These are phyloP conservation scores for Euphrasia arctica DNA, from an alignment of 305 asterid species.

Conservation along the genomic window DNA sequence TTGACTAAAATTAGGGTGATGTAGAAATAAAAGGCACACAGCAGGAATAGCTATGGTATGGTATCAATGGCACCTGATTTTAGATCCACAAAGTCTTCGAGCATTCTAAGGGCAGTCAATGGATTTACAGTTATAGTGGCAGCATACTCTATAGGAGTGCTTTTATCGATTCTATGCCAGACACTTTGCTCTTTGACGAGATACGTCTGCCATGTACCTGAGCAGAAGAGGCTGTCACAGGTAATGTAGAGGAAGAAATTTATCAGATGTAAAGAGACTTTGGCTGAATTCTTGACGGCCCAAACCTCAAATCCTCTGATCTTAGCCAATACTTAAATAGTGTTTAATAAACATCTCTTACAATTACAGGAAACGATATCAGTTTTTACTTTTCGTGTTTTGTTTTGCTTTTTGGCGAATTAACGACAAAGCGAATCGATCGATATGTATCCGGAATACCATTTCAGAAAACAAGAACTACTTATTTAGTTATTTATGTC, in stretches of 20 bases:
- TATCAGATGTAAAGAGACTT: conserved; percentile 12
- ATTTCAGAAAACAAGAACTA: neutral
- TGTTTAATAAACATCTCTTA: conserved; percentile 12
- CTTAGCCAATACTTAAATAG: conserved; percentile 4
- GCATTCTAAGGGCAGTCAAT: conserved; percentile 88
- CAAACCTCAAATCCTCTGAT: conserved; percentile 14
- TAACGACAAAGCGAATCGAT: conserved; percentile 9
- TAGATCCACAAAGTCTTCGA: conserved; percentile 77
- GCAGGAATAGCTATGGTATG: conserved; percentile 16
- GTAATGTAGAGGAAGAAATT: conserved; percentile 26
- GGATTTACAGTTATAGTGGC: conserved; percentile 90
- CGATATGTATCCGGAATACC: conserved; percentile 8
- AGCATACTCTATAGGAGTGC: conserved; percentile 81
- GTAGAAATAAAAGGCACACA: conserved; percentile 9
- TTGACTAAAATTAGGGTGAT: conserved; percentile 23
- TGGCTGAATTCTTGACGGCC: conserved; percentile 15
- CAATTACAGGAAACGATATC: conserved; percentile 7
- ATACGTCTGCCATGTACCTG: conserved; percentile 99
- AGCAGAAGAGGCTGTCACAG: conserved; percentile 35
- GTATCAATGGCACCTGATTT: conserved; percentile 49
- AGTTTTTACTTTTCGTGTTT: conserved; percentile 2
- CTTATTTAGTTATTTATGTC: neutral
- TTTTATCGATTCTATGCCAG: conserved; percentile 81
- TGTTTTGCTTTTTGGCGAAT: neutral
- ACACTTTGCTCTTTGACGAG: conserved; percentile 74